Evolutionary conservation across 768 basidiomycete genomes (phyloP).

Genomic region (Gautieria morchelliformis): DNA sequence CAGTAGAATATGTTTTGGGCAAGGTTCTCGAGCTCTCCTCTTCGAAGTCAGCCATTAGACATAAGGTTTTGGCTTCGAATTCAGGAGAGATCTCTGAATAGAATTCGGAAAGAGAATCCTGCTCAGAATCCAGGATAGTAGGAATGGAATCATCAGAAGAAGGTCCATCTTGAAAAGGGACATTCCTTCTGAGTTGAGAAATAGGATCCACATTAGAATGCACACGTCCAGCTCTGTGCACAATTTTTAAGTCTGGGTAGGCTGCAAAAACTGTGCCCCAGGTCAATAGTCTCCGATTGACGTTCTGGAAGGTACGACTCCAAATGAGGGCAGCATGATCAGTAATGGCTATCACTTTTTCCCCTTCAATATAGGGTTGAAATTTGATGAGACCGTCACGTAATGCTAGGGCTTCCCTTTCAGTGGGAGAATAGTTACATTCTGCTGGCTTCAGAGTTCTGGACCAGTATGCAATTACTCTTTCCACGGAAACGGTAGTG

Average conservation of each 20-base stretch:
- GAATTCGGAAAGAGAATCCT: neutral
- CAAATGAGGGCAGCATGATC: conserved; percentile 11
- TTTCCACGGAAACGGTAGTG: conserved; percentile 9
- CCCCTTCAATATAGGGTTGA: conserved; percentile 13
- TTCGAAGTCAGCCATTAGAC: neutral
- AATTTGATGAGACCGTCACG: conserved; percentile 13
- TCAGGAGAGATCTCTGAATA: neutral
- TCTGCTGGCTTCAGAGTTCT: conserved; percentile 12
- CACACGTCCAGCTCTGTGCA: conserved; percentile 10
- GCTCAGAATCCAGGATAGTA: neutral
- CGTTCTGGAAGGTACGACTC: conserved; percentile 11
- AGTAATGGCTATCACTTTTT: conserved; percentile 9
- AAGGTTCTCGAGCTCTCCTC: neutral
- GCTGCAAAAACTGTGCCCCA: conserved; percentile 9
- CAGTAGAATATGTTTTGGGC: neutral
- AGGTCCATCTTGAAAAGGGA: neutral
- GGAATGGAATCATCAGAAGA: neutral
- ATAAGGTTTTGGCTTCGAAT: neutral
- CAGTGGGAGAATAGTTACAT: conserved; percentile 12
- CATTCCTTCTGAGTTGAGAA: neutral
- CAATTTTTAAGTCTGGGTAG: conserved; percentile 9
- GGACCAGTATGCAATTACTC: conserved; percentile 12
- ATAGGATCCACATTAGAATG: conserved; percentile 13
- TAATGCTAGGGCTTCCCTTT: conserved; percentile 10
- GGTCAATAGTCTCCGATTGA: conserved; percentile 8